Conservation (phyloP, 164 flowering plant genomes). For the Vitis riparia region DNA sequence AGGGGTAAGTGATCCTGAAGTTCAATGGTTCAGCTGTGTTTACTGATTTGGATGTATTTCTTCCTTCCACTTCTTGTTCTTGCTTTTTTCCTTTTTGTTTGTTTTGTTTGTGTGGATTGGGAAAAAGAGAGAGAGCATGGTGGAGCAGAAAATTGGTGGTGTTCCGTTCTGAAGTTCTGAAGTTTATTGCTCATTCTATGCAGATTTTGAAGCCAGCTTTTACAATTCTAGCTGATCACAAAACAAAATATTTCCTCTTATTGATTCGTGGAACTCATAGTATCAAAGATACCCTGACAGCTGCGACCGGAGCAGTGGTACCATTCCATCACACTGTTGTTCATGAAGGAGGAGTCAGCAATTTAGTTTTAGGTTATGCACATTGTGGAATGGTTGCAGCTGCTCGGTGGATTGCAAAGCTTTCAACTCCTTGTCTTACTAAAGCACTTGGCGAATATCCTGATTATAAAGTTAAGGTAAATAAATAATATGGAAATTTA, state of each 20-base stretch:
- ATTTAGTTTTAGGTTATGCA: slow-evolving; percentile 92
- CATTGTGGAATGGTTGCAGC: slow-evolving; percentile 99
- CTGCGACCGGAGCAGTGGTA: slow-evolving; percentile 95
- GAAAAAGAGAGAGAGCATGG: neutral
- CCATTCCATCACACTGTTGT: slow-evolving; percentile 96
- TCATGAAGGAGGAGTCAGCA: slow-evolving; percentile 84
- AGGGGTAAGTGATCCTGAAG: slow-evolving; percentile 60
- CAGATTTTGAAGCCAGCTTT: slow-evolving; percentile 99
- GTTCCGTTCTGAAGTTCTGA: neutral
- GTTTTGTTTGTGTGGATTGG: neutral
- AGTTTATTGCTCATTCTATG: slow-evolving; percentile 11
- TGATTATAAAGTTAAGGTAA: slow-evolving; percentile 79
- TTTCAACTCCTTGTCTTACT: slow-evolving; percentile 76
- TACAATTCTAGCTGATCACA: slow-evolving; percentile 72
- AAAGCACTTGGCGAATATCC: slow-evolving; percentile 63
- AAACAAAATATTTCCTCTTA: slow-evolving; percentile 57
- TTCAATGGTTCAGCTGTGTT: neutral
- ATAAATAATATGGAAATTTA: neutral
- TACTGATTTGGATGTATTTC: neutral
- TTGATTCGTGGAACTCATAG: slow-evolving; percentile 98
- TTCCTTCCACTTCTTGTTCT: slow-evolving; percentile 1
- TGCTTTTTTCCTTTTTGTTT: neutral
- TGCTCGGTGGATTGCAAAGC: slow-evolving; percentile 96
- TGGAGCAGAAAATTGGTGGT: neutral
- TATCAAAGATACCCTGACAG: slow-evolving; percentile 93